Evolutionary conservation across 1,284 basidiomycete genomes (phyloP).

Genomic region (Hypsizygus ulmarius): DNA sequence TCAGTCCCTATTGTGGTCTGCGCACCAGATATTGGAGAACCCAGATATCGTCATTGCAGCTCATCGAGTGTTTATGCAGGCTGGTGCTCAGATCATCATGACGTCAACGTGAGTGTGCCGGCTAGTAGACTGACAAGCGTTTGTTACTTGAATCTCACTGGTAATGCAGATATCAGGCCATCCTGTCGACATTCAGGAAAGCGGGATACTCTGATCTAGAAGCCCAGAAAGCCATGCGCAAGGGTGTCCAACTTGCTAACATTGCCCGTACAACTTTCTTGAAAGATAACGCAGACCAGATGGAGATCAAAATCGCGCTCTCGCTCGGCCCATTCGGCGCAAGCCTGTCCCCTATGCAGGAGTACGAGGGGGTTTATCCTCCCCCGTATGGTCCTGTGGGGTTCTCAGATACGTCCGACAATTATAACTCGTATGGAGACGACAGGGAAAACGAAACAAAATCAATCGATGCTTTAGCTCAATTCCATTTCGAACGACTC

Average conservation of each 20-base stretch:
- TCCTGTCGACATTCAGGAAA: constrained; percentile 50
- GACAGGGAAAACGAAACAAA: constrained; percentile 30
- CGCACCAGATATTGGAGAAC: constrained; percentile 37
- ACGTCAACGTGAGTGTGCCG: constrained; percentile 55
- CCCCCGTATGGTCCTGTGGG: constrained; percentile 67
- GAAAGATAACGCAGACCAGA: constrained; percentile 17
- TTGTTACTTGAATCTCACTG: background rate
- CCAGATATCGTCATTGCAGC: constrained; percentile 52
- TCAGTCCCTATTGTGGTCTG: constrained; percentile 64
- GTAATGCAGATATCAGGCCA: constrained; percentile 58
- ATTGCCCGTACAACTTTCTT: constrained; percentile 40
- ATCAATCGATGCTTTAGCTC: constrained; percentile 53
- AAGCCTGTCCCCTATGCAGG: constrained; percentile 63
- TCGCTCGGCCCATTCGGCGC: constrained; percentile 78
- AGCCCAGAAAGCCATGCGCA: constrained; percentile 50
- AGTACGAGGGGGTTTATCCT: constrained; percentile 74
- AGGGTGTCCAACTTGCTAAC: constrained; percentile 51
- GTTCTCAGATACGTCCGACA: constrained; percentile 30
- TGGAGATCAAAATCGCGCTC: constrained; percentile 51
- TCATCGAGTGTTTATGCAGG: constrained; percentile 58
- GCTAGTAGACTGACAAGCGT: background rate
- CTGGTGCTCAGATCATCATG: constrained; percentile 58
- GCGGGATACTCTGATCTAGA: constrained; percentile 48
- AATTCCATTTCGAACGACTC: constrained; percentile 71
- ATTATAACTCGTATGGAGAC: constrained; percentile 42